Evolutionary conservation across 2,329 filamentous ascomycete genomes (phyloP).

Genomic region (Macrophomina tecta): DNA sequence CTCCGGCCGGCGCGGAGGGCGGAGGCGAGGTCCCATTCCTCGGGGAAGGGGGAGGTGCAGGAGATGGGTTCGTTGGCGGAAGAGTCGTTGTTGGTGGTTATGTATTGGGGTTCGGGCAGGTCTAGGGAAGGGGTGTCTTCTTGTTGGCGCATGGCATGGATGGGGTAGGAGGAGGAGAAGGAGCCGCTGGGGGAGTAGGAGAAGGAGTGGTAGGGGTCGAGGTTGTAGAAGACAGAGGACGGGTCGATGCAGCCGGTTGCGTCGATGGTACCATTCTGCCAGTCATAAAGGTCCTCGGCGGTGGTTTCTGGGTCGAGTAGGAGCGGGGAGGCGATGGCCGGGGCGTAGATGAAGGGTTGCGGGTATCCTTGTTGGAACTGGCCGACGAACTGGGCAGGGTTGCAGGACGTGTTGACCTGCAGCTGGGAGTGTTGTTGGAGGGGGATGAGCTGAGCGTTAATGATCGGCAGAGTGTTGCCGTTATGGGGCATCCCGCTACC

Average conservation of each 20-base stretch:
- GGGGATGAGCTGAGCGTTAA: slow-evolving; percentile 7
- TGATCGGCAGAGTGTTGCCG: slow-evolving; percentile 4
- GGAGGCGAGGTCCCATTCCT: slow-evolving; percentile 5
- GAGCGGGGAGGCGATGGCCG: slow-evolving; percentile 4
- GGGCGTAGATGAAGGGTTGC: neutral
- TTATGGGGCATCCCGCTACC: neutral
- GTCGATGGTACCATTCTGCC: slow-evolving; percentile 5
- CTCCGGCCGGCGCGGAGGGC: slow-evolving; percentile 9
- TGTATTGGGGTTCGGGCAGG: neutral
- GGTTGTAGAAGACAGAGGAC: neutral
- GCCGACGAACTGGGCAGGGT: neutral
- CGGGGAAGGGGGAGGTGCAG: slow-evolving; percentile 5
- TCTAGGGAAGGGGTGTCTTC: neutral
- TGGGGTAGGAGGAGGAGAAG: neutral
- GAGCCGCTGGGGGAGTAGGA: neutral
- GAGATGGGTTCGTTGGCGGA: neutral
- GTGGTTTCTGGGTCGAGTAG: slow-evolving; percentile 23
- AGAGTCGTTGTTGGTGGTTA: neutral
- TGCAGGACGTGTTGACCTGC: slow-evolving; percentile 1
- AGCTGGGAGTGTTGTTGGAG: neutral
- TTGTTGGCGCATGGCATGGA: neutral
- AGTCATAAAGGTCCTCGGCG: slow-evolving; percentile 17
- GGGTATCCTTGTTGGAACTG: neutral
- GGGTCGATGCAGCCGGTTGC: neutral
- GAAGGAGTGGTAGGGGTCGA: slow-evolving; percentile 15